phyloP scores from a whole-genome alignment of 306 rosid genomes.

The Pueraria montana region DNA sequence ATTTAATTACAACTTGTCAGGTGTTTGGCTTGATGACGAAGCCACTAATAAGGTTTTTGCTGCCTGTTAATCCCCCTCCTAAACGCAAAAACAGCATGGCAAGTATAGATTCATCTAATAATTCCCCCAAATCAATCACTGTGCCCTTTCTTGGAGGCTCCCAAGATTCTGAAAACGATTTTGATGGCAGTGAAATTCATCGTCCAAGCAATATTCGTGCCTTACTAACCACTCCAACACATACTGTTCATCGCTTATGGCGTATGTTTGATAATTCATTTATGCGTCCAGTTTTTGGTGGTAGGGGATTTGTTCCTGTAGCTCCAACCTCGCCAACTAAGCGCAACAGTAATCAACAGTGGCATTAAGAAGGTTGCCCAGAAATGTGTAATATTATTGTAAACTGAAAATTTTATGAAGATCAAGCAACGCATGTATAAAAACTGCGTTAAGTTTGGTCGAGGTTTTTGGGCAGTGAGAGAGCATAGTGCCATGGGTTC shows the following conservation, averaged over 20 bases:
- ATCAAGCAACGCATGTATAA: slow-evolving; percentile 2
- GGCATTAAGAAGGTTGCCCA: slow-evolving; percentile 54
- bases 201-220: slow-evolving; percentile 78
- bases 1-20: slow-evolving; percentile 55
- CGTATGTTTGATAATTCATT: slow-evolving; percentile 83
- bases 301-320: slow-evolving; percentile 91
- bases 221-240: slow-evolving; percentile 78
- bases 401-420: slow-evolving; percentile 40
- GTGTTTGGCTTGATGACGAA: slow-evolving; percentile 94
- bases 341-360: slow-evolving; percentile 40
- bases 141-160: slow-evolving; percentile 71
- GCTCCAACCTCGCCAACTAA: slow-evolving; percentile 74
- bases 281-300: slow-evolving; percentile 98
- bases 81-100: slow-evolving; percentile 68
- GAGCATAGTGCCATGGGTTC: background rate
- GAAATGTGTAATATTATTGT: slow-evolving; percentile 49
- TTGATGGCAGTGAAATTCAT: slow-evolving; percentile 41
- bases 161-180: slow-evolving; percentile 74
- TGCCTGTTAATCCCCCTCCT: slow-evolving; percentile 53
- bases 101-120: slow-evolving; percentile 53
- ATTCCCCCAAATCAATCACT: slow-evolving; percentile 66
- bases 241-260: slow-evolving; percentile 89
- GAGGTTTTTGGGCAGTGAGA: background rate
- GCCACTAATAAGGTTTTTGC: slow-evolving; percentile 82
- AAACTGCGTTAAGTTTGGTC: background rate